These are phyloP conservation scores for Leishmania tropica DNA, from an alignment of 208 protist species.

Conservation along the genomic window DNA sequence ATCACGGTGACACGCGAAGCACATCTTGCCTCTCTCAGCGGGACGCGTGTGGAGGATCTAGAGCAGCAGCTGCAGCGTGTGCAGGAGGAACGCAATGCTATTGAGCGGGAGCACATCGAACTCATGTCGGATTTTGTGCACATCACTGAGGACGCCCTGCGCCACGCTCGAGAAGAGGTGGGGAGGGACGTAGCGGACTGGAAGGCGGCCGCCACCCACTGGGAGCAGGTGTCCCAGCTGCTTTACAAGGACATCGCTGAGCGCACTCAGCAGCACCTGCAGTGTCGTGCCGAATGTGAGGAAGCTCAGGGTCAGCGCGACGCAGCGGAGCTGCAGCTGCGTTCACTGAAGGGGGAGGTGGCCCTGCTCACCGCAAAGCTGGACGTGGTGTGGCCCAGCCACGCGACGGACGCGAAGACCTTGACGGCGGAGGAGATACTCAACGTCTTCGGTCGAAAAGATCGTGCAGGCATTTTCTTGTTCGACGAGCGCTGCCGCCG, in stretches of 20 bases:
- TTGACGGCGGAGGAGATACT: slow-evolving; percentile 73
- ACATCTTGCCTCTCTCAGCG: slow-evolving; percentile 39
- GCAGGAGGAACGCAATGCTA: slow-evolving; percentile 37
- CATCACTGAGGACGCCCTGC: slow-evolving; percentile 69
- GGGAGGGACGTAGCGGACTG: slow-evolving; percentile 66
- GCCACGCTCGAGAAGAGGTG: slow-evolving; percentile 68
- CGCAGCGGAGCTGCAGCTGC: slow-evolving; percentile 43
- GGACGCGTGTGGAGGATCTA: slow-evolving; percentile 46
- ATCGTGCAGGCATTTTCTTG: slow-evolving; percentile 29
- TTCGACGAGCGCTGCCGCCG: slow-evolving; percentile 31
- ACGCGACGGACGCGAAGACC: slow-evolving; percentile 61
- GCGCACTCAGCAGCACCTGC: slow-evolving; percentile 71
- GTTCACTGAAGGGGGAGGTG: slow-evolving; percentile 47
- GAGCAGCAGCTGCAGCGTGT: slow-evolving; percentile 51
- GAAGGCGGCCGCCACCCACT: slow-evolving; percentile 66
- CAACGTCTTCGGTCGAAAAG: slow-evolving; percentile 49
- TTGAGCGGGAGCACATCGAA: slow-evolving; percentile 76
- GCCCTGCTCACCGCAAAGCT: slow-evolving; percentile 71
- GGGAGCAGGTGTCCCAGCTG: slow-evolving; percentile 86
- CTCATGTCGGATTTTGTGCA: slow-evolving; percentile 83
- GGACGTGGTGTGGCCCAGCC: slow-evolving; percentile 83
- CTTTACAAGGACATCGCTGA: slow-evolving; percentile 88
- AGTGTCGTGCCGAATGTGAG: slow-evolving; percentile 86
- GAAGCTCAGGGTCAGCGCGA: slow-evolving; percentile 81
- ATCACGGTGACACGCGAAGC: slow-evolving; percentile 63